Evolutionary conservation across 345 rosid genomes (phyloP).

Genomic region (Lenwebbia sp.): DNA sequence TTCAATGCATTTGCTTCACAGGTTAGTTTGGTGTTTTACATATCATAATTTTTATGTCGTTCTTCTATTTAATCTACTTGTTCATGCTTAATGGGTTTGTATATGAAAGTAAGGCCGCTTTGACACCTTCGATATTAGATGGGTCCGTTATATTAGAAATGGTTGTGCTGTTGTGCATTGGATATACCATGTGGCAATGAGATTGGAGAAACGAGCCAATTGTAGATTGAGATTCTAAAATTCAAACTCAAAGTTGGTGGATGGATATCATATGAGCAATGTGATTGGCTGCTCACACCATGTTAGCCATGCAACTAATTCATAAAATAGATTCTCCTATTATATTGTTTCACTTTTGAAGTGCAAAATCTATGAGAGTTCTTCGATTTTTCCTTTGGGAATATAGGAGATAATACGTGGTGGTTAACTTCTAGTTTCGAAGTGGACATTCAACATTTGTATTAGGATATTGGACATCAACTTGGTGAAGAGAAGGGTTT

Average conservation of each 20-base stretch:
- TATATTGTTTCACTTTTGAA: background rate
- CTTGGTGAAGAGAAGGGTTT: background rate
- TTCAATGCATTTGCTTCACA: constrained; percentile 92
- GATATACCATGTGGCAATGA: background rate
- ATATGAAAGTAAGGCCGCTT: background rate
- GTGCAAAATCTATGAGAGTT: background rate
- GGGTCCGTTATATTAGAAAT: background rate
- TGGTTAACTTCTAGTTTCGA: background rate
- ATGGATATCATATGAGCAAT: background rate
- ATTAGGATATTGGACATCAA: background rate
- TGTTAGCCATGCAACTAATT: background rate
- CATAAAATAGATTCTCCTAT: too few species aligned
- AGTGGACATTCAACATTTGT: background rate
- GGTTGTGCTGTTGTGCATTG: background rate
- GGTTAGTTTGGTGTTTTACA: constrained; percentile 30
- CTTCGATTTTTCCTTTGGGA: background rate
- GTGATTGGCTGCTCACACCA: background rate
- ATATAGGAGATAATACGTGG: background rate
- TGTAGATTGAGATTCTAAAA: background rate
- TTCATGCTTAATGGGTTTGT: background rate
- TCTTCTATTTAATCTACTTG: background rate
- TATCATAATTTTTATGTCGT: background rate
- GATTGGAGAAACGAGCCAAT: background rate
- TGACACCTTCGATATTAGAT: background rate
- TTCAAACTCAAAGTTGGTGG: background rate